Evolutionary conservation across 139 green algal species (phyloP).

Genomic region (Desmodesmus armatus): DNA sequence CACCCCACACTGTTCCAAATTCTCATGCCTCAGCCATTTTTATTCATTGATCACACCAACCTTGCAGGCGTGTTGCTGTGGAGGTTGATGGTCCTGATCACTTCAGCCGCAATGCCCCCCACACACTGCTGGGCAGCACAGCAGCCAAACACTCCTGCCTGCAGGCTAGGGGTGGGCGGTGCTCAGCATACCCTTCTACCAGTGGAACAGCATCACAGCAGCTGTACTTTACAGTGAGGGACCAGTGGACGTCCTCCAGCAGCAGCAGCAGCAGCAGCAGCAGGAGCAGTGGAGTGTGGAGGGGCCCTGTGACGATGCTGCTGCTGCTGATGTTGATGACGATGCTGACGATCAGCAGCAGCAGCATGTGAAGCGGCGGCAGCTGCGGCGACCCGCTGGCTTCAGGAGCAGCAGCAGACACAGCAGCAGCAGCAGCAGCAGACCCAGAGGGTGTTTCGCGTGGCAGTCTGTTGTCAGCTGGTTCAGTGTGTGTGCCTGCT

Average conservation of each 20-base stretch:
- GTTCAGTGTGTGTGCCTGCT: too few species aligned
- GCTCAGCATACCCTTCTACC: conserved; percentile 61
- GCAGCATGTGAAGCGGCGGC: too few species aligned
- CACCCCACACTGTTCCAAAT: not conserved
- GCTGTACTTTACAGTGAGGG: not conserved
- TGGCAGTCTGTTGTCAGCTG: too few species aligned
- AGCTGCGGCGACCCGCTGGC: too few species aligned
- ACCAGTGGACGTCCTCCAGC: not conserved
- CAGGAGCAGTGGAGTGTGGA: too few species aligned
- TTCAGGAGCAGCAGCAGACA: too few species aligned
- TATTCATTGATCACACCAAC: not conserved
- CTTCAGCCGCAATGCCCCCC: conserved; percentile 61
- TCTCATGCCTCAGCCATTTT: not conserved
- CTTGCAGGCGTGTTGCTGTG: conserved; percentile 61
- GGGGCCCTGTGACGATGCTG: not conserved
- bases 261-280: not conserved
- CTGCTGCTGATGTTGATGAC: not conserved
- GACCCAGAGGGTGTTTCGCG: too few species aligned
- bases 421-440: too few species aligned
- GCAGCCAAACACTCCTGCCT: conserved; percentile 60
- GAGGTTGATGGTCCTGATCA: conserved; percentile 75
- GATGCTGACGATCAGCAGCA: too few species aligned
- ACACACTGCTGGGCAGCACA: conserved; percentile 55
- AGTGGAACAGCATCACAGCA: conserved; percentile 50
- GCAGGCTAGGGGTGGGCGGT: conserved; percentile 64